Base-by-base conservation (phyloP, 1,139 yeast species). In the Casaregolazyma lundiana region DNA sequence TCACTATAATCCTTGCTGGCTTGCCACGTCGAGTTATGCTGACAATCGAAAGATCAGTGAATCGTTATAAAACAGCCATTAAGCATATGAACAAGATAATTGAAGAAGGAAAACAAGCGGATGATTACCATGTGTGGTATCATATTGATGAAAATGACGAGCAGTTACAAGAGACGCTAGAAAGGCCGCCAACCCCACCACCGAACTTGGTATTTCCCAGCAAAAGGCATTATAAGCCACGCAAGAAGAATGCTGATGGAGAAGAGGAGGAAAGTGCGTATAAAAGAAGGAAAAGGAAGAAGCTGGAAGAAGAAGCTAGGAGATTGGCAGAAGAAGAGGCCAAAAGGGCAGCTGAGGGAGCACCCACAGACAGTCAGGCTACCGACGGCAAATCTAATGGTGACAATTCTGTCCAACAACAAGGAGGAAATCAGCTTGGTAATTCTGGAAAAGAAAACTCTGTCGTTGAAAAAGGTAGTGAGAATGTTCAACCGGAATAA, bases 61-160 rank as follows among this genome's bases (percentile, higher is more conserved):
- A 75, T 39, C 76, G 80, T 6, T 61, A 72, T 15, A 78, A 76
- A 2, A 70, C 74, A 15, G 89, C 84, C 0, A 78, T 73, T 47
- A 65, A 68, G 17, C 68, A 73, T 29, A 89, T 90, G 96, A 70
- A 74, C 41, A 67, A 73, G 11, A 75, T 84, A 0, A 63, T 88
- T 50, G 69, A 71, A 11, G 69, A 67, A 15, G 96, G 96, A 0
- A 72, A 71, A 1, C 72, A 92, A 47, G 67, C 80, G 5, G 69
- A 82, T 6, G 77, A 77, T 32, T 78, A 78, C 59, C 77, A 84
- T 59, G 70, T 87, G 32, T 89, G 96, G 96, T 86, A 82, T 58
- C 88, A 86, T 58, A 73, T 89, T 17, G 96, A 88, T 63, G 92
- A 89, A 3, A 76, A 78, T 44, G 80, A 84, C 51, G 92, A 84